These are phyloP conservation scores for Aspergillus eucalypticola DNA, from an alignment of 2,329 filamentous ascomycete species.

Conservation along the genomic window DNA sequence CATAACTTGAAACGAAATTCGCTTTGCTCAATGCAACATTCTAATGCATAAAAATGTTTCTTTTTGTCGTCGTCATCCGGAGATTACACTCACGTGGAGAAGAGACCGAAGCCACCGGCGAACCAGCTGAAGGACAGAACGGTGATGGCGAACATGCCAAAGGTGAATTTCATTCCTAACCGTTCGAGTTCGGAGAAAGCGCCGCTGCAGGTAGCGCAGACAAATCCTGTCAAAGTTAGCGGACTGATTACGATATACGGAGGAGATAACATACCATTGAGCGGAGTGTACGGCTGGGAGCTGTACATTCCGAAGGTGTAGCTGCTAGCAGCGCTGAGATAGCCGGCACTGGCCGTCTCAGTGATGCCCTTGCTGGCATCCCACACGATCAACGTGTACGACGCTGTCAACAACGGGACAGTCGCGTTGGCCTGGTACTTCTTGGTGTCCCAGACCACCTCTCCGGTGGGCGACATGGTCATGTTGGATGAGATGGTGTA, in stretches of 20 bases:
- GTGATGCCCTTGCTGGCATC: constrained; percentile 57
- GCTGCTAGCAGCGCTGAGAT: constrained; percentile 54
- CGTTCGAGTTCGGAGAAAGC: constrained; percentile 56
- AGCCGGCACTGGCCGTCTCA: constrained; percentile 55
- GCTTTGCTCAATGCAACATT: constrained; percentile 24
- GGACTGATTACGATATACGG: constrained; percentile 2
- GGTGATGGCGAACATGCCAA: constrained; percentile 59
- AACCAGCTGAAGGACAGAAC: constrained; percentile 60
- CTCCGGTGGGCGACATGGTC: constrained; percentile 54
- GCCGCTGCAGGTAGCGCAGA: constrained; percentile 59
- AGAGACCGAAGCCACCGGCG: constrained; percentile 43
- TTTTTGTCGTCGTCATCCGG: background rate
- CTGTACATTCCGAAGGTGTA: constrained; percentile 65
- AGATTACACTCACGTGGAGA: constrained; percentile 24
- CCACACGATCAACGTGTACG: constrained; percentile 65
- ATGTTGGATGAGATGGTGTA: constrained; percentile 65
- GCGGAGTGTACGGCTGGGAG: constrained; percentile 53
- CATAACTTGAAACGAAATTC: constrained; percentile 24
- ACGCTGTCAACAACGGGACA: constrained; percentile 57
- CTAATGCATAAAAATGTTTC: constrained; percentile 15
- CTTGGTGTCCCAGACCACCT: constrained; percentile 62
- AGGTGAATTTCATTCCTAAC: constrained; percentile 57
- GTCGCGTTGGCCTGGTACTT: constrained; percentile 52
- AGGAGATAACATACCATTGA: constrained; percentile 45
- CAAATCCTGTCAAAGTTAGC: constrained; percentile 46